These are phyloP conservation scores for Cephalotrichum gorgonifer DNA, from an alignment of 2,329 filamentous ascomycete species.

Conservation along the genomic window DNA sequence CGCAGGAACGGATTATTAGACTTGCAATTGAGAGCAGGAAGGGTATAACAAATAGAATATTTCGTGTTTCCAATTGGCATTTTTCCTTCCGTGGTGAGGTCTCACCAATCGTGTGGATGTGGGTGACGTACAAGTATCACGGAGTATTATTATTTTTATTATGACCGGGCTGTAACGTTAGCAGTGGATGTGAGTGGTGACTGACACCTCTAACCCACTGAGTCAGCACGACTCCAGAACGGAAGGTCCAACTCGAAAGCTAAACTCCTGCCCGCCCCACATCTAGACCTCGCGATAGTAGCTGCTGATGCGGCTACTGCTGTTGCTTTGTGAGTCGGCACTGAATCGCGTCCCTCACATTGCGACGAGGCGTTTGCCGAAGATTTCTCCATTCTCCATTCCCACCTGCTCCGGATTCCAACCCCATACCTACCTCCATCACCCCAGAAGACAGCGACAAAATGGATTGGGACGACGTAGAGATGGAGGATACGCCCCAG, in stretches of 20 bases:
- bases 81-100: too few species aligned
- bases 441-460: background rate
- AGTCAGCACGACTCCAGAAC: background rate
- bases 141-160: too few species aligned
- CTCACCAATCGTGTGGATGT: too few species aligned
- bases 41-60: slow-evolving; percentile 16
- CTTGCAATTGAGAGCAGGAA: slow-evolving; percentile 26
- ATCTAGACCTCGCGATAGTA: background rate
- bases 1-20: slow-evolving; percentile 28
- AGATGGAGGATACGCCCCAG: slow-evolving; percentile 12
- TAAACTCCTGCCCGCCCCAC: background rate
- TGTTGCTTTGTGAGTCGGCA: too few species aligned
- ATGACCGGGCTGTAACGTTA: too few species aligned
- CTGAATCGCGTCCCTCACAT: too few species aligned
- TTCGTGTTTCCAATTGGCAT: too few species aligned
- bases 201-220: background rate
- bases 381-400: background rate
- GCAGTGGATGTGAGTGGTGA: background rate
- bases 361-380: background rate
- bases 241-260: too few species aligned
- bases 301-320: background rate
- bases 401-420: background rate
- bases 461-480: slow-evolving; percentile 5
- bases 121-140: too few species aligned
- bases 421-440: background rate